Base-by-base conservation (phyloP, 2,329 filamentous ascomycete genomes). In the Pseudofabraea citricarpa region DNA sequence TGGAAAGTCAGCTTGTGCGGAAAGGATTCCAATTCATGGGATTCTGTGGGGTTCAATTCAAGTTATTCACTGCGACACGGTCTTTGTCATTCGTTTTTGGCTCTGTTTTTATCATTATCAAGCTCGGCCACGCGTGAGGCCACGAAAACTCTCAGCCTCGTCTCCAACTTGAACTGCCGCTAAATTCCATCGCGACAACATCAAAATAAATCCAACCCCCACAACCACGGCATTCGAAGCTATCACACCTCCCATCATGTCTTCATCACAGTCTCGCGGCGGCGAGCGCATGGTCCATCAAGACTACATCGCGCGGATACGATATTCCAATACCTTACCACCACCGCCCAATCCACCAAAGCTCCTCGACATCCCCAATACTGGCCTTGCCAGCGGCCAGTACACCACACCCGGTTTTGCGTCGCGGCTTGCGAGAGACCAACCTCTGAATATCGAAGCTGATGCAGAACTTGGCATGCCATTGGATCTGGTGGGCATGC, bases 391-490 rank as follows among this genome's bases (percentile, higher is more conserved):
- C 31, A 87, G 83, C 55, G 85, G 85, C 46, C 87, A 94, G 63
- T 97, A 96, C 67, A 94, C 93, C 23, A 88, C 83, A 3, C 88
- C 93, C 1, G 83, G 83, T 18, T 98, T 95, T 70, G 90, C 90
- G 22, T 93, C 90, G 36, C 83, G 89, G 51, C 73, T 98, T 55
- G 89, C 87, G 15, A 77, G 91, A 59, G 90, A 95, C 60, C 93
- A 97, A 70, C 87, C 91, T 41, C 74, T 95, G 38, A 97, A 96
- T 61, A 93, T 98, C 49, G 93, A 98, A 67, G 90, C 90, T 22
- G 93, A 98, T 77, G 93, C 90, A 7, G 93, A 98, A 71, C 78
- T 97, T 56, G 93, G 93, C 45, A 97, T 98, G 93, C 90, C 90
- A 47, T 81, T 98, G 61, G 91, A 97, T 64, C 70, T 98, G 55